Evolutionary conservation across 2,329 filamentous ascomycete species (phyloP).

Genomic region (Arthrocladium fulminans): DNA sequence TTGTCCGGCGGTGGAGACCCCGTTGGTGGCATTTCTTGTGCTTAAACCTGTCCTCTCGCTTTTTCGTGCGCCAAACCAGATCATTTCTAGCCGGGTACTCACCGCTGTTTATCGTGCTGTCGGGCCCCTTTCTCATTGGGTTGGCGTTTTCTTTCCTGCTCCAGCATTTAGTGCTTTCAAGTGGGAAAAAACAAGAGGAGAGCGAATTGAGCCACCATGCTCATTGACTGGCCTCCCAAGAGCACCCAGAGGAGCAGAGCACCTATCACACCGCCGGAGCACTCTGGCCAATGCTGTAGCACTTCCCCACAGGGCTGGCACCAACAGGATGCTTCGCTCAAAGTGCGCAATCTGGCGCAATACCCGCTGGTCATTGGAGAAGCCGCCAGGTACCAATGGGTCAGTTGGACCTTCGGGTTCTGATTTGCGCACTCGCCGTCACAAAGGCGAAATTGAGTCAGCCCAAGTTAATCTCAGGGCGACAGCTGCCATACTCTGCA

Average conservation of each 20-base stretch:
- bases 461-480: background rate
- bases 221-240: background rate
- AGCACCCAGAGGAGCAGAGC: background rate
- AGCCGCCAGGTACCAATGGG: constrained; percentile 5
- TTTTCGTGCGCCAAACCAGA: constrained; percentile 2
- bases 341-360: constrained; percentile 6
- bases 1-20: background rate
- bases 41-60: background rate
- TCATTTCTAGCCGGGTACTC: constrained; percentile 1
- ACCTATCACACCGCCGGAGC: background rate
- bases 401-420: background rate
- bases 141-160: background rate
- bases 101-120: constrained; percentile 4
- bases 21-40: background rate
- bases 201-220: background rate
- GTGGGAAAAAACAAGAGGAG: background rate
- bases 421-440: background rate
- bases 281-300: background rate
- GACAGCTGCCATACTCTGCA: background rate
- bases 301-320: constrained; percentile 1
- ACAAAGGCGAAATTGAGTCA: background rate
- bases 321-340: background rate
- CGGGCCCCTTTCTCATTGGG: background rate
- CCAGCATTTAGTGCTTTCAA: background rate
- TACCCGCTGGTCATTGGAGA: constrained; percentile 1